Base-by-base conservation (phyloP, 768 basidiomycete species). In the Serendipita sp. region DNA sequence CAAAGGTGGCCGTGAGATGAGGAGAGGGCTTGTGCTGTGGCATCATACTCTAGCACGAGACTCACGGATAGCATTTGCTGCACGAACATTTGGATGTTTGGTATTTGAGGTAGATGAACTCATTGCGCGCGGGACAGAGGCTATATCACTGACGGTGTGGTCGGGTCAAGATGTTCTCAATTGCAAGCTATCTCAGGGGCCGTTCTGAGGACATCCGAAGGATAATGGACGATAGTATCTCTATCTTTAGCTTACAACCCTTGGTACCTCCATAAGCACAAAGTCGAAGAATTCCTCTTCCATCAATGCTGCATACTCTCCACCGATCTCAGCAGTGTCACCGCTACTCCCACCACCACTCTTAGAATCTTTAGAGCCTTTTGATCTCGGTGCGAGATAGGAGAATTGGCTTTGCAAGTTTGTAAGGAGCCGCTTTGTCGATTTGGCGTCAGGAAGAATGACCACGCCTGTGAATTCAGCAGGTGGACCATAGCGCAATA, bases 211-310 rank as follows among this genome's bases (percentile, higher is more conserved):
- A 23, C 23, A 23, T 23, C 23, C 23, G 23, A 23, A 23, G 23
- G 23, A 23, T 23, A 23, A 41, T 41, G 38, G 38, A 41, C 5
- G 13, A 41, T 7, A 41, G 13, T 36, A 52, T 28, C 30, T 23
- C 34, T 3, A 18, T 44, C 30, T 41, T 34, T 78, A 86, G 69
- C 82, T 79, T 44, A 86, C 76, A 69, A 96, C 88, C 88, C 89
- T 92, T 36, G 91, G 91, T 63, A 99, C 82, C 74, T 97, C 95
- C 72, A 86, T 94, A 71, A 95, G 72, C 28, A 97, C 91, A 70
- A 97, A 99, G 74, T 95, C 91, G 73, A 88, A 92, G 73, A 88
- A 89, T 74, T 99, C 95, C 73, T 94, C 89, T 71, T 99, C 96
- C 80, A 99, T 82, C 44, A 99, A 76, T 11, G 83, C 82, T 73